phyloP scores from a whole-genome alignment of 2,329 filamentous ascomycete species.

The Nemania bipapillata region DNA sequence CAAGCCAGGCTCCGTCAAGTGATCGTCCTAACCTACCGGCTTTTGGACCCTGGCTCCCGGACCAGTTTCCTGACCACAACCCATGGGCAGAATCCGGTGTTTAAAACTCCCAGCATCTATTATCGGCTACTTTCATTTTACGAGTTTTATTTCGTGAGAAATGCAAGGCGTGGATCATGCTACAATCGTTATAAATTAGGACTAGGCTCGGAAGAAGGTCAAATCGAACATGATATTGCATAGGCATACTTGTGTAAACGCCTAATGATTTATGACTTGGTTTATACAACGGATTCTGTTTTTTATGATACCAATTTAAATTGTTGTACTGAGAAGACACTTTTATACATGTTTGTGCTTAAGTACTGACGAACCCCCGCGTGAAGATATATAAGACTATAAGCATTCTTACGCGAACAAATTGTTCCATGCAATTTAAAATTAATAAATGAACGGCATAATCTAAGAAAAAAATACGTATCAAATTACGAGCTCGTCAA shows the following conservation, averaged over 20 bases:
- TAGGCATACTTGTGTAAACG: background rate
- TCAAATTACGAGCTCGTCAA: conserved; percentile 5
- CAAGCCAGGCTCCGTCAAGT: background rate
- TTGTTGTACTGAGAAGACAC: background rate
- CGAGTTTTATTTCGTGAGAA: no score
- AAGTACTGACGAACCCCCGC: no score
- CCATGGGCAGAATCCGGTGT: background rate
- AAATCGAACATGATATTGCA: background rate
- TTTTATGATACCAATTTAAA: background rate
- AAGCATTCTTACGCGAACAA: no score
- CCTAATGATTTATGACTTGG: background rate
- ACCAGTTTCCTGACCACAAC: background rate
- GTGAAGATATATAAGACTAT: no score
- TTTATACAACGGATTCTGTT: background rate
- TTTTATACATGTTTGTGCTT: no score
- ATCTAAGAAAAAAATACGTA: no score
- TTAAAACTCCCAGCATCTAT: background rate
- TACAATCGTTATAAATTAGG: background rate
- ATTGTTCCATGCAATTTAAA: no score
- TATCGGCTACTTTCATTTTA: no score
- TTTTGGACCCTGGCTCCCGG: background rate
- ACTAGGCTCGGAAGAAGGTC: background rate
- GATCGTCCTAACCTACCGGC: background rate
- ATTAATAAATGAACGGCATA: no score
- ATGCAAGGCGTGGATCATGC: background rate